phyloP scores from a whole-genome alignment of 371 early-diverging fungal species.

The Circinella minor region DNA sequence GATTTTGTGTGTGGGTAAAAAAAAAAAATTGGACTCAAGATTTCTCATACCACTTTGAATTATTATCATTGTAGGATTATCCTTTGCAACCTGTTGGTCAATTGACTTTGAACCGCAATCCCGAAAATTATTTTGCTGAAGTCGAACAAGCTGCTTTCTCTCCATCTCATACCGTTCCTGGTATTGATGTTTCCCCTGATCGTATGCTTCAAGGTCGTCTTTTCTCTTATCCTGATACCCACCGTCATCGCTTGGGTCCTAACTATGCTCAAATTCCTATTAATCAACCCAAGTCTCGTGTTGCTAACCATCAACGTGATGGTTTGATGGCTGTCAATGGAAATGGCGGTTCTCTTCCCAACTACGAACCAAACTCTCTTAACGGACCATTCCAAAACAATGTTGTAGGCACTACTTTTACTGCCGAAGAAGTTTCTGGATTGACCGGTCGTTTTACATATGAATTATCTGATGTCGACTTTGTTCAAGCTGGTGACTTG shows the following conservation, averaged over 20 bases:
- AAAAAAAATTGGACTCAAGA: not conserved
- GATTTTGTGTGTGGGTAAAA: too few relatives aligned
- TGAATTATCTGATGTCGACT: conserved; percentile 69
- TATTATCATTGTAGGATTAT: conserved; percentile 39
- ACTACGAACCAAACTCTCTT: conserved; percentile 81
- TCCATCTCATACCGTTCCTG: conserved; percentile 75
- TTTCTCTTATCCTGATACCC: conserved; percentile 81
- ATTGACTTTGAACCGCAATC: conserved; percentile 76
- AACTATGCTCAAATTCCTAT: conserved; percentile 81
- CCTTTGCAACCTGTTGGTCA: conserved; percentile 64
- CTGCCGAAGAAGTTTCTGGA: conserved; percentile 50
- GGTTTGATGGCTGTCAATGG: conserved; percentile 70
- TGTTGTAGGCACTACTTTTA: conserved; percentile 45
- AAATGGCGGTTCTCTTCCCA: conserved; percentile 71
- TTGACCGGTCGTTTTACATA: conserved; percentile 66
- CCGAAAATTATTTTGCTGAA: conserved; percentile 84
- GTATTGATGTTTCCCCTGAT: conserved; percentile 74
- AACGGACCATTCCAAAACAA: conserved; percentile 63
- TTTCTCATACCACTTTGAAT: conserved; percentile 39
- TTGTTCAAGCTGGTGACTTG: conserved; percentile 74
- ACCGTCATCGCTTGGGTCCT: conserved; percentile 75
- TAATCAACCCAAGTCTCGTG: conserved; percentile 55
- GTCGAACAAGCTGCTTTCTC: conserved; percentile 83
- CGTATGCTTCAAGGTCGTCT: conserved; percentile 81
- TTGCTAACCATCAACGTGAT: conserved; percentile 77